These are phyloP conservation scores for Neurospora sp. DNA, from an alignment of 495 filamentous ascomycete species.

Conservation along the genomic window DNA sequence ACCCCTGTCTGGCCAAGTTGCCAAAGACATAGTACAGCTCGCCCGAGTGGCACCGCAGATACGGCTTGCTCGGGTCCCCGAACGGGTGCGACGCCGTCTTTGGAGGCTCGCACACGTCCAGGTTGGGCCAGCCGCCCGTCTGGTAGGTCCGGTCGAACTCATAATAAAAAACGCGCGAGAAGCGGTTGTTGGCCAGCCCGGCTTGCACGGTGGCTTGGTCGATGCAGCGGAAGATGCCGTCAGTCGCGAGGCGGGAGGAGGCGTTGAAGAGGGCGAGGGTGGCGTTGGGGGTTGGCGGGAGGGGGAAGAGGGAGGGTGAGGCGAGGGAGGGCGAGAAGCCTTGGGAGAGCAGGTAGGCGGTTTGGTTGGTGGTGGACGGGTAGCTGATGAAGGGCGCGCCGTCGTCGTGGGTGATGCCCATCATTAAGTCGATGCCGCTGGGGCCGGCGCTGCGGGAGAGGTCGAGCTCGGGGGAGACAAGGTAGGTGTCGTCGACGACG, in stretches of 20 bases:
- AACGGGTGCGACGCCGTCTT: constrained; percentile 20
- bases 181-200: constrained; percentile 17
- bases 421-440: constrained; percentile 28
- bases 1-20: constrained; percentile 26
- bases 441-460: constrained; percentile 16
- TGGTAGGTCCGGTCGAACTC: constrained; percentile 47
- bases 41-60: constrained; percentile 25
- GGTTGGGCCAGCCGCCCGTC: constrained; percentile 33
- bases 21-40: constrained; percentile 29
- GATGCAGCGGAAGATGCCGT: constrained; percentile 41
- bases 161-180: constrained; percentile 33
- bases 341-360: constrained; percentile 27
- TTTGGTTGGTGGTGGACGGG: constrained; percentile 23
- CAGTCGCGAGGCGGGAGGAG: constrained; percentile 34
- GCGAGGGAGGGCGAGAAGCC: constrained; percentile 19
- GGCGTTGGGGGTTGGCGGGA: constrained; percentile 23
- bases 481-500: constrained; percentile 39
- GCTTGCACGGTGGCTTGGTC: constrained; percentile 37
- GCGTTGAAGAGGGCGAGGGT: constrained; percentile 37
- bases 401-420: constrained; percentile 41
- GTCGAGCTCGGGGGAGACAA: constrained; percentile 23
- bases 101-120: constrained; percentile 36
- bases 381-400: constrained; percentile 37
- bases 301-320: constrained; percentile 24
- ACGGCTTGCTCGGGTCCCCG: constrained; percentile 33